Evolutionary conservation across 164 flowering plant species (phyloP).

Genomic region (Umbilicus rupestris): DNA sequence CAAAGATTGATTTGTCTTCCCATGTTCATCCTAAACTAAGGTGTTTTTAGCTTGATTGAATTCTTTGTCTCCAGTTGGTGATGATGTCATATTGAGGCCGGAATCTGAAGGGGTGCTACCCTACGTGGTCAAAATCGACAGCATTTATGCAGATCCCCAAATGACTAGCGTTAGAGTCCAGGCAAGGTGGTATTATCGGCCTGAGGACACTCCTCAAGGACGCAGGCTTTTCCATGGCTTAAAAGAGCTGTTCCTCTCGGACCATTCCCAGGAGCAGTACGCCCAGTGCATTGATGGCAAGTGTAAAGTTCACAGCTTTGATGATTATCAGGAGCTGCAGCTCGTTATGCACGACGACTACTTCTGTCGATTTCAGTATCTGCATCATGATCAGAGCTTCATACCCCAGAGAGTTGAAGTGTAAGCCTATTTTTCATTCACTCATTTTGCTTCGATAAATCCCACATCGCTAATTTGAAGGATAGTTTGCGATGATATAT

Average conservation of each 20-base stretch:
- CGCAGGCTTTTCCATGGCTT: constrained; percentile 75
- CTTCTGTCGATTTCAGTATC: constrained; percentile 78
- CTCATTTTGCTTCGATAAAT: too few species aligned
- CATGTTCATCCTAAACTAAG: too few species aligned
- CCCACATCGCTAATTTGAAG: too few species aligned
- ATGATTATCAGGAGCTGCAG: constrained; percentile 65
- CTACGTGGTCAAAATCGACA: neutral
- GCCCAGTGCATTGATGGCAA: constrained; percentile 76
- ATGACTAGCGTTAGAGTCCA: constrained; percentile 37
- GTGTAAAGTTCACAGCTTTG: constrained; percentile 70
- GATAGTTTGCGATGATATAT: too few species aligned
- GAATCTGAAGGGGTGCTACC: neutral
- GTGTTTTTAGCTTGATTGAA: too few species aligned
- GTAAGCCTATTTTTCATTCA: constrained; percentile 29
- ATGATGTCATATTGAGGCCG: neutral
- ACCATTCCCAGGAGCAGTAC: constrained; percentile 59
- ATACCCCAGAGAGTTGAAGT: constrained; percentile 80
- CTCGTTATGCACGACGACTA: constrained; percentile 69
- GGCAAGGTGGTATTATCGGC: constrained; percentile 75
- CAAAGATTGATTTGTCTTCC: too few species aligned
- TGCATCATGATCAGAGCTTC: constrained; percentile 56
- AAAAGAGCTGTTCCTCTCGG: constrained; percentile 70
- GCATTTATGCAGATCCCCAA: neutral
- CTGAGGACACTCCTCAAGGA: constrained; percentile 82
- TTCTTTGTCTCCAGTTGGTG: too few species aligned